Base-by-base conservation (phyloP, 83 land plant genomes). In the Diphasiastrum complanatum region DNA sequence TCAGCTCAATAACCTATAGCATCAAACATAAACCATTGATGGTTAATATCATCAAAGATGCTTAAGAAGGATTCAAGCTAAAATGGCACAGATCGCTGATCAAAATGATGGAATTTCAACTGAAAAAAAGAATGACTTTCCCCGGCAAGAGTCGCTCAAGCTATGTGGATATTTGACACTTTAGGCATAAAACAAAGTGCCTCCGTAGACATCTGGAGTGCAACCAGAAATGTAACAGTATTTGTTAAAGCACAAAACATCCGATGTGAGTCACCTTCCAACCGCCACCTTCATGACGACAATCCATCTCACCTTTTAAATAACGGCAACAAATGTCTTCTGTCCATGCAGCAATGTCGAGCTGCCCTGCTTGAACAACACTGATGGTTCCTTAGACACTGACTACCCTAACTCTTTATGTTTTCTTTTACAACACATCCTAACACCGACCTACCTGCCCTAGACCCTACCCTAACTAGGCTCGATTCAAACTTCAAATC, bases 291-390 rank as follows among this genome's bases (percentile, higher is more conserved):
- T 56, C 40, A 27, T 33, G 54, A 62, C 56, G 73, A 60, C 56
- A 73, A 67, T 37, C 67, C 66, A 67, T 64, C 72, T 66, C 67
- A 68, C 74, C 74, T 75, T 75, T 61, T 67, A 73, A 50, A 49
- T 37, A 52, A 74, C 70, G 67, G 64, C 72, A 68, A 60, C 50
- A 60, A 64, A 55, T 52, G 59, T 58, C 75, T 59, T 64, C 66
- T 60, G 51, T 67, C 63, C 70, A 56, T 71, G 66, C 65, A 61
- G 70, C 52, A 51, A 48, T 60, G 47, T 60, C 61, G 65, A 60
- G 72, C 76, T 75, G 78, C 66, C 67, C 67, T 75, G 73, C 78
- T 65, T 75, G 68, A 75, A 75, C 67, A 75, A 75, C 65, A 75
- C 60, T 63, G 78, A 53, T 75, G 78, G 69, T 53, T 64, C 74